Conservation (phyloP, 129 eudicot species). For the Smallanthus sonchifolius region DNA sequence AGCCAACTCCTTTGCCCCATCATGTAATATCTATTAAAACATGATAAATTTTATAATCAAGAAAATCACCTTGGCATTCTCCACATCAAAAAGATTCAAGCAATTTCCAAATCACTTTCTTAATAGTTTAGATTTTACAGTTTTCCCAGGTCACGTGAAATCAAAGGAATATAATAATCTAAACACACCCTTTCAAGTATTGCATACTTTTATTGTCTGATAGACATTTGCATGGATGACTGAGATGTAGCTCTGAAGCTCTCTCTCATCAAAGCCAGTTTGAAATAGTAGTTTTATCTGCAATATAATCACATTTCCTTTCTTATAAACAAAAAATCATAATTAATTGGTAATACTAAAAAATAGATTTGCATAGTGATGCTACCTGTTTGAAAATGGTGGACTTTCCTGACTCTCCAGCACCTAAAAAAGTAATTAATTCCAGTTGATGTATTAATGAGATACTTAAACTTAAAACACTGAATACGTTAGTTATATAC, state of each 20-base stretch:
- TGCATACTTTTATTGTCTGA: conserved; percentile 98
- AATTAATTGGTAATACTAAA: neutral
- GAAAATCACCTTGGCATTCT: neutral
- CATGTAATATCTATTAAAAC: conserved; percentile 63
- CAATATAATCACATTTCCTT: conserved; percentile 13
- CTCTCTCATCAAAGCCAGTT: conserved; percentile 90
- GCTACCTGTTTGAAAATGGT: conserved; percentile 95
- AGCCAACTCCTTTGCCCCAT: conserved; percentile 88
- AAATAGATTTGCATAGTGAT: neutral
- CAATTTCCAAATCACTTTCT: neutral
- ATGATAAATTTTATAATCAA: conserved; percentile 9
- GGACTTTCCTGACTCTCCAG: conserved; percentile 98
- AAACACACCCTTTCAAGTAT: conserved; percentile 75
- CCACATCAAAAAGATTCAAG: conserved; percentile 10
- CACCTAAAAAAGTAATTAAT: conserved; percentile 40
- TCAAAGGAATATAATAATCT: conserved; percentile 49
- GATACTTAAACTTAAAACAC: conserved; percentile 6
- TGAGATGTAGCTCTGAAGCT: conserved; percentile 76
- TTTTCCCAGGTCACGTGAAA: conserved; percentile 13
- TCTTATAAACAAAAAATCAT: neutral
- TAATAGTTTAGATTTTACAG: conserved; percentile 9
- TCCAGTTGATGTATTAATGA: neutral
- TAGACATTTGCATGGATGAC: conserved; percentile 96
- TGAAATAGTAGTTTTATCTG: conserved; percentile 96
- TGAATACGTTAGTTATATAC: conserved; percentile 31